phyloP scores from a whole-genome alignment of 306 rosid genomes.

The Quercus alba region DNA sequence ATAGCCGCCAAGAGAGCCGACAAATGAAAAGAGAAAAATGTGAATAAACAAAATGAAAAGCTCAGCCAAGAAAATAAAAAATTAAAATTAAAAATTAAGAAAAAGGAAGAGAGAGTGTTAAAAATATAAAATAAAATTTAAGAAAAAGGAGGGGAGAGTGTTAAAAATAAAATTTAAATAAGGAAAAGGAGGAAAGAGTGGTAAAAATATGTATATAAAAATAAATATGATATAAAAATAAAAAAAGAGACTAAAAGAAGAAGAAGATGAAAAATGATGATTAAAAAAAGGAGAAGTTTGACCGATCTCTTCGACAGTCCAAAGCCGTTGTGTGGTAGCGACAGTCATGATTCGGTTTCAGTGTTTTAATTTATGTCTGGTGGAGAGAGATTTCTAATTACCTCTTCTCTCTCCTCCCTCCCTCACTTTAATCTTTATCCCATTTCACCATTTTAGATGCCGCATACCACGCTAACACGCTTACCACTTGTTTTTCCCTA shows the following conservation, averaged over 20 bases:
- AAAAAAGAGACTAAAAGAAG: not conserved
- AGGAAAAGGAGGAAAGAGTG: not conserved
- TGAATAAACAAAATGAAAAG: no score
- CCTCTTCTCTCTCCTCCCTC: not conserved
- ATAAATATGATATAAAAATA: not conserved
- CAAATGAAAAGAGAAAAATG: not conserved
- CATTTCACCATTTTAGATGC: constrained; percentile 29
- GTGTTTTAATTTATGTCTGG: constrained; percentile 16
- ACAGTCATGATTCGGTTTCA: constrained; percentile 34
- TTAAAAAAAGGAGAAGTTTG: constrained; percentile 27
- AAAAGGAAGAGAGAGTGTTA: not conserved
- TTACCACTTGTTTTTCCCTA: constrained; percentile 1
- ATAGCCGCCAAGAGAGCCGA: constrained; percentile 25
- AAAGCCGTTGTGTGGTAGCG: constrained; percentile 33
- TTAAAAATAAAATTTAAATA: not conserved
- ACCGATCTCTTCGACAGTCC: constrained; percentile 37
- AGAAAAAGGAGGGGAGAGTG: not conserved
- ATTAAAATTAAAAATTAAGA: no score
- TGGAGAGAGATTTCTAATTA: constrained; percentile 9
- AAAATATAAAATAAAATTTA: not conserved
- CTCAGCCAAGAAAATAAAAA: no score
- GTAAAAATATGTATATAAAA: not conserved
- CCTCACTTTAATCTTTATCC: not conserved
- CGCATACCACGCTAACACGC: constrained; percentile 42
- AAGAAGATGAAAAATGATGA: not conserved